A percentile compares a stretch with the other conserved stretches of the same genome.
Conservation (phyloP, 2,329 filamentous ascomycete species). For the Beauveria australis region DNA sequence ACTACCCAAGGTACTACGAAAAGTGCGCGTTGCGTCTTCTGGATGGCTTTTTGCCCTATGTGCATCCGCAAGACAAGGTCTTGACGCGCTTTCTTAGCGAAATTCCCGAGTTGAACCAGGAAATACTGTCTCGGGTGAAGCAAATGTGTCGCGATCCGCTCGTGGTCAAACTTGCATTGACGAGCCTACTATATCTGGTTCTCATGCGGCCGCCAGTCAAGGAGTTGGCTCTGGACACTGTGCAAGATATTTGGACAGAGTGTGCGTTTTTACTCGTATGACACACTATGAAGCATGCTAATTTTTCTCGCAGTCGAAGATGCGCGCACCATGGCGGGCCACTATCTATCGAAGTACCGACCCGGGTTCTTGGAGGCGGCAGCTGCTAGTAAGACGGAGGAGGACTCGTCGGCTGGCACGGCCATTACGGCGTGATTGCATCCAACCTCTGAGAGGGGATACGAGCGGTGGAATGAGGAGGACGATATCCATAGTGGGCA, state of each 20-base stretch:
- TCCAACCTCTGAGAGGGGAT: neutral
- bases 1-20: constrained; percentile 61
- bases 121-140: constrained; percentile 66
- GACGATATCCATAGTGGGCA: neutral
- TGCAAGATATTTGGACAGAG: constrained; percentile 59
- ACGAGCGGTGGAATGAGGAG: neutral
- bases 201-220: constrained; percentile 60
- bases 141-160: constrained; percentile 57
- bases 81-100: constrained; percentile 88
- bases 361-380: constrained; percentile 39
- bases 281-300: neutral
- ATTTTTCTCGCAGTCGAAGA: constrained; percentile 43
- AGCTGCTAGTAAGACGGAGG: constrained; percentile 7
- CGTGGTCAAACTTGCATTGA: constrained; percentile 54
- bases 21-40: constrained; percentile 74
- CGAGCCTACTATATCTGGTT: constrained; percentile 57
- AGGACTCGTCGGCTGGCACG: constrained; percentile 17
- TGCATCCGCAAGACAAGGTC: constrained; percentile 86
- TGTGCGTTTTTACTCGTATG: constrained; percentile 37
- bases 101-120: constrained; percentile 67
- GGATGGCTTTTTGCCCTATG: constrained; percentile 80
- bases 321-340: constrained; percentile 52
- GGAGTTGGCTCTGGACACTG: constrained; percentile 54
- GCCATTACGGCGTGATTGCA: constrained; percentile 22
- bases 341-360: constrained; percentile 54